Percentiles rank a stretch among this genome's conserved stretches.
Evolutionary conservation across 2,329 filamentous ascomycete genomes (phyloP).

Genomic region (Elsinoe fawcettii): DNA sequence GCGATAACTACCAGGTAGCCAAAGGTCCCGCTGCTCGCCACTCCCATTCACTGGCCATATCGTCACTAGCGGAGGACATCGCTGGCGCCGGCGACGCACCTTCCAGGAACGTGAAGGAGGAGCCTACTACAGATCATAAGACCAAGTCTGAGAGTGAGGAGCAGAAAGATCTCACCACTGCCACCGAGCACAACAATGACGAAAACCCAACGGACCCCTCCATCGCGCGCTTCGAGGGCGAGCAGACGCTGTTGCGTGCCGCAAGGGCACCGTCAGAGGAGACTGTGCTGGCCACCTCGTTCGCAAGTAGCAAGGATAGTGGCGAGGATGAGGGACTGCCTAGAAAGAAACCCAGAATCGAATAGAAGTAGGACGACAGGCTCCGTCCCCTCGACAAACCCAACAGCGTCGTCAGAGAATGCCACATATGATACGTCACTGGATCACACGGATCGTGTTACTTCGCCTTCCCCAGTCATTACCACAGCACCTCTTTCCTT

Average conservation of each 20-base stretch:
- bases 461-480: neutral
- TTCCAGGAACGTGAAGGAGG: neutral
- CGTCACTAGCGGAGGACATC: neutral
- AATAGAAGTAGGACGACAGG: neutral
- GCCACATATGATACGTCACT: too few species aligned
- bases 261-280: neutral
- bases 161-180: too few species aligned
- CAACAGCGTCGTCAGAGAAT: neutral
- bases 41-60: neutral
- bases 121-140: neutral
- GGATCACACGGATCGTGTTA: neutral
- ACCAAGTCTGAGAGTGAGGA: neutral
- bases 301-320: neutral
- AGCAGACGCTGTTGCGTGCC: neutral
- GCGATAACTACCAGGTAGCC: neutral
- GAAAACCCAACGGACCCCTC: neutral
- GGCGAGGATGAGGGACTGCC: neutral
- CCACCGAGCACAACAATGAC: neutral
- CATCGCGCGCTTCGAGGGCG: neutral
- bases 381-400: neutral
- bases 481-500: neutral
- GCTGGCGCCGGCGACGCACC: neutral
- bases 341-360: neutral
- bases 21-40: neutral
- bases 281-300: neutral